Conservation (phyloP, 129 eudicot genomes). For the Flaveria sonorensis region DNA sequence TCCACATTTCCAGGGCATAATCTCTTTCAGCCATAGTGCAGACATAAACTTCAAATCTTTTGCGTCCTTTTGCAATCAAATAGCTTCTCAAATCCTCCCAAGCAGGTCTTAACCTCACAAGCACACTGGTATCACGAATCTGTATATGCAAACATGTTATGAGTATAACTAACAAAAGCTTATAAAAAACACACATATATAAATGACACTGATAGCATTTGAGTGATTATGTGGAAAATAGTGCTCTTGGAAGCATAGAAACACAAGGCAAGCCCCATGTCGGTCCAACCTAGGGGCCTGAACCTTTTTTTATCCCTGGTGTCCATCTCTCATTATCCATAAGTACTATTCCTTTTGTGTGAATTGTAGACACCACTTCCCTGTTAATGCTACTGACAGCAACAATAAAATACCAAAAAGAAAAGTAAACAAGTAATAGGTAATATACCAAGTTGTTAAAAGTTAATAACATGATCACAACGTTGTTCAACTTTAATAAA, state of each 20-base stretch:
- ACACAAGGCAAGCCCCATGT: constrained; percentile 9
- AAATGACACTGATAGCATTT: neutral
- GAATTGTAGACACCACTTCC: constrained; percentile 18
- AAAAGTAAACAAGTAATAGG: neutral
- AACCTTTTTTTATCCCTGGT: constrained; percentile 8
- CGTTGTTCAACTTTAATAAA: neutral
- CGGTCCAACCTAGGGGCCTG: constrained; percentile 11
- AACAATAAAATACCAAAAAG: constrained; percentile 13
- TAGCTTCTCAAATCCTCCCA: constrained; percentile 96
- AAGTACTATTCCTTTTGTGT: constrained; percentile 22
- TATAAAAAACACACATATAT: neutral
- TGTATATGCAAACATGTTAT: constrained; percentile 38
- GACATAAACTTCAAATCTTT: constrained; percentile 87
- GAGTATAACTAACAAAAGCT: constrained; percentile 2
- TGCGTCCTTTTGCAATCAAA: constrained; percentile 89
- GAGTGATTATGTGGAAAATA: neutral
- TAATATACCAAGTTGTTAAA: constrained; percentile 4
- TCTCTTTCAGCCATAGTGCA: constrained; percentile 99
- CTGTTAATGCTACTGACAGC: neutral
- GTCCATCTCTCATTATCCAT: constrained; percentile 9
- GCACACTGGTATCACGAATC: constrained; percentile 98
- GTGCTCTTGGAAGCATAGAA: constrained; percentile 14
- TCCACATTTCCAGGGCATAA: constrained; percentile 98
- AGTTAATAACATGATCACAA: constrained; percentile 4
- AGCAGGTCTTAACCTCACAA: constrained; percentile 92